Base-by-base conservation (phyloP, 176 grass and related monocot genomes). In the Eleusine indica region DNA sequence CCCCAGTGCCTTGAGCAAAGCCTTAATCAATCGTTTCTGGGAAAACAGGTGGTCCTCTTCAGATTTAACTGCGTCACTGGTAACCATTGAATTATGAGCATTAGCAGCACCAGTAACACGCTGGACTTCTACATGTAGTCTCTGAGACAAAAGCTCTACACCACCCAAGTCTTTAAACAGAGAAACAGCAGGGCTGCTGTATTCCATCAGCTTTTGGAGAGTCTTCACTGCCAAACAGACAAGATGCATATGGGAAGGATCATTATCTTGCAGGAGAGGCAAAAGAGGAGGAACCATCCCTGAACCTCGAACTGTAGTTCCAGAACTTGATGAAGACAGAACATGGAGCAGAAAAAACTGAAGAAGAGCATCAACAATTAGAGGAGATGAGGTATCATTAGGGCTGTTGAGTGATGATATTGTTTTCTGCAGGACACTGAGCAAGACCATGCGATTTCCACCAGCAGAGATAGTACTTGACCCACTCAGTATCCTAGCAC, bases 331-430 rank as follows among this genome's bases (percentile, higher is more conserved):
- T 79, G 96, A 93, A 54, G 93, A 96, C 53, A 99, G 79, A 48
- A 99, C 96, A 90, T 99, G 96, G 65, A 99, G 94, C n/a, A 99
- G 88, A 82, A 99, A 99, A 78, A 99, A 99, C n/a, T 95, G 93
- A 46, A 99, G 89, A 77, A 99, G 93, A 78, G 96, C 93, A 58
- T 96, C 96, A 58, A 99, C 96, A 94, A 99, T 93, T 32, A 95
- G 77, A 44, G 93, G 93, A 71, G 92, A 80, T 83, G 96, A 95
- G 32, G 93, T 92, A 78, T 95, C 96, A 80, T 83, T 94, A 75
- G 89, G 89, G 73, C 92, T 94, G 75, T 85, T 88, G 40, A 98
- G 89, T 77, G 96, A 93, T 22, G 84, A 81, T 86, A 98, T 93
- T 87, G 96, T 91, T 82, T 98, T 98, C 80, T 98, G 96, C 80